A percentile compares a stretch with the other conserved stretches of the same genome.
Conservation (phyloP, 2,329 filamentous ascomycete species). For the Lachnellula occidentalis region DNA sequence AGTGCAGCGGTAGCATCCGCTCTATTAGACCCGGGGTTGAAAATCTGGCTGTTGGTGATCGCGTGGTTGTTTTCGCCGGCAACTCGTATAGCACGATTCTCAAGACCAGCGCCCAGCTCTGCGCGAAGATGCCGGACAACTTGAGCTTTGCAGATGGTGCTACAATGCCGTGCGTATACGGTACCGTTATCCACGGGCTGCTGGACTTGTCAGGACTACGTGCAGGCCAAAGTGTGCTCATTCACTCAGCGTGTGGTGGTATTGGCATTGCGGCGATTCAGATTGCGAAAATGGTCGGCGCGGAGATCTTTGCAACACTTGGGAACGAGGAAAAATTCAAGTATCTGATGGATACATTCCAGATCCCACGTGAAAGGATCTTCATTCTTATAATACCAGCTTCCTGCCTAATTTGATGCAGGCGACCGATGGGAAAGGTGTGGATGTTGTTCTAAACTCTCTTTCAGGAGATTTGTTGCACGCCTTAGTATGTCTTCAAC, state of each 20-base stretch:
- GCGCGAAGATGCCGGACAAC: conserved; percentile 14
- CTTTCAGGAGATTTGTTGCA: conserved; percentile 16
- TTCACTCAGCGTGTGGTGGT: conserved; percentile 29
- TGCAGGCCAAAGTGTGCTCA: conserved; percentile 23
- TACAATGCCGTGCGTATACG: conserved; percentile 13
- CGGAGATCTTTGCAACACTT: conserved; percentile 28
- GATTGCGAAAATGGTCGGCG: conserved; percentile 23
- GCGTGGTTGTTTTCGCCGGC: too few relatives aligned
- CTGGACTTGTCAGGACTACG: too few relatives aligned
- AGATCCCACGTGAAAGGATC: too few relatives aligned
- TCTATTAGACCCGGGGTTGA: too few relatives aligned
- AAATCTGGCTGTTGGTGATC: too few relatives aligned
- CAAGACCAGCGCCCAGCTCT: too few relatives aligned
- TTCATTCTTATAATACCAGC: too few relatives aligned
- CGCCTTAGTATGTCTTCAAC: too few relatives aligned
- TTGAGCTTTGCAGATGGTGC: conserved; percentile 17
- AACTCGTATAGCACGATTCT: too few relatives aligned
- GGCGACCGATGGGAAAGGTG: conserved; percentile 19
- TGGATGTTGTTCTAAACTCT: conserved; percentile 20
- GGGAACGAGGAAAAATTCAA: conserved; percentile 6
- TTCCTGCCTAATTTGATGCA: conserved; percentile 21
- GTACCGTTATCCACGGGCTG: too few relatives aligned
- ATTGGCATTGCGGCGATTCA: conserved; percentile 31
- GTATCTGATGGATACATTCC: conserved; percentile 5
- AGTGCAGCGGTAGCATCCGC: too few relatives aligned